Evolutionary conservation across 2,329 filamentous ascomycete genomes (phyloP), one percentile per base, ranked within the genome.

Genomic region (Grosmannia penicillata): DNA sequence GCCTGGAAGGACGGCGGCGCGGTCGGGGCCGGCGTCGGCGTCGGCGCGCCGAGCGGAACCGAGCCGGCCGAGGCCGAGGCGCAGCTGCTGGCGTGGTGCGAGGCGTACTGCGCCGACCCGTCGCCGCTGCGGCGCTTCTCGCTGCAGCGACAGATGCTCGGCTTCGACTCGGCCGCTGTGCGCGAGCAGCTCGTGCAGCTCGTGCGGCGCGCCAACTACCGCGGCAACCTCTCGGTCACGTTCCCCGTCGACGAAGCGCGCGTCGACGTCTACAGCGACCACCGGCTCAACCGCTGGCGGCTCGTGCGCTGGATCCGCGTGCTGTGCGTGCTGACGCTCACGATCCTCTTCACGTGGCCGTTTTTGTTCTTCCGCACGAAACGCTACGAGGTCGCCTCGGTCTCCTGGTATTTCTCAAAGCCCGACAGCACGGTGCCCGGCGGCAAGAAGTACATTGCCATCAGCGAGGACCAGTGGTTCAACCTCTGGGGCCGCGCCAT

Each of bases 311-410:
- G 75, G 75, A 61, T 84, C 32, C 60, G 68, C 30, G 71, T 72
- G 63, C 32, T 82, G 9, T 82, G 77, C 58, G 75, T 72, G 51
- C 53, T 82, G 6, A 75, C 75, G 0, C 72, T 84, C 43, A 55
- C 81, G 11, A 80, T 80, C 66, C 50, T 86, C 40, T 63, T 86
- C 47, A 62, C 70, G 4, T 86, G 81, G 81, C 81, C 81, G 0
- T 68, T 71, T 40, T 63, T 86, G 11, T 77, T 72, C 56, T 66
- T 83, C 51, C 57, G 68, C 15, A 86, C 81, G 2, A 74, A 71
- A 51, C 65, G 71, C 35, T 86, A 77, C 58, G 68, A 78, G 45
- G 75, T 82, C 3, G 66, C 73, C 4, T 60, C 63, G 18, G 67
- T 70, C 0, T 63, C 76, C 25, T 86, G 78, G 77, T 55, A 61